These are phyloP conservation scores for Artemisia tridentata DNA, from an alignment of 129 eudicot genomes.

Conservation along the genomic window DNA sequence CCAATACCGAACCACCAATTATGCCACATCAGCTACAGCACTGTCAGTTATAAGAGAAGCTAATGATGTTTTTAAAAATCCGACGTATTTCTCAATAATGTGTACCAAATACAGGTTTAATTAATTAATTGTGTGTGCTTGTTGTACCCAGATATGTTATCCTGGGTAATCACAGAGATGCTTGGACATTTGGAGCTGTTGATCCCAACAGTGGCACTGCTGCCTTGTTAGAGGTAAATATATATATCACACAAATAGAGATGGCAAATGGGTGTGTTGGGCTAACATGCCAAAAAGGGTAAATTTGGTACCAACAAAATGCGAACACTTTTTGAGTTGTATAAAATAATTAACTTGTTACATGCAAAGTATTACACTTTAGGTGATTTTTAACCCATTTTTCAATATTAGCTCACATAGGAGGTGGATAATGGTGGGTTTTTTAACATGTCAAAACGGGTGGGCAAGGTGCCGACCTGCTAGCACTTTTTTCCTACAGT, in stretches of 20 bases:
- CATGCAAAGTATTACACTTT: too few species aligned
- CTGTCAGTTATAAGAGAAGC: neutral
- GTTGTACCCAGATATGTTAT: conserved; percentile 59
- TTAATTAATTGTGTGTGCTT: neutral
- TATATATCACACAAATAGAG: neutral
- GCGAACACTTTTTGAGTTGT: neutral
- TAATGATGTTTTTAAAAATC: neutral
- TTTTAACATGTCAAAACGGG: too few species aligned
- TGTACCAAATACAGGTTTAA: neutral
- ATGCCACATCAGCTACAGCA: neutral
- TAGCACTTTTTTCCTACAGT: too few species aligned
- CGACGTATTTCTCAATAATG: neutral
- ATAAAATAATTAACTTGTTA: too few species aligned
- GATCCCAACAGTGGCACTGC: conserved; percentile 99
- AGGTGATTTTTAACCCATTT: too few species aligned
- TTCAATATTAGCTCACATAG: too few species aligned
- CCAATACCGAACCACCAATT: neutral
- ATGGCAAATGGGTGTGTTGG: neutral
- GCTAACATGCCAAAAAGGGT: neutral
- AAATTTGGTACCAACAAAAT: neutral
- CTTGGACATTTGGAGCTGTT: conserved; percentile 95
- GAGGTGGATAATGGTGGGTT: too few species aligned
- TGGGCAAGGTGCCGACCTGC: too few species aligned
- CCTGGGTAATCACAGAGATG: conserved; percentile 89
- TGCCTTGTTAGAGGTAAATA: conserved; percentile 69